Base-by-base conservation (phyloP, 352 stramenopile species). In the Phytophthora pistaciae region DNA sequence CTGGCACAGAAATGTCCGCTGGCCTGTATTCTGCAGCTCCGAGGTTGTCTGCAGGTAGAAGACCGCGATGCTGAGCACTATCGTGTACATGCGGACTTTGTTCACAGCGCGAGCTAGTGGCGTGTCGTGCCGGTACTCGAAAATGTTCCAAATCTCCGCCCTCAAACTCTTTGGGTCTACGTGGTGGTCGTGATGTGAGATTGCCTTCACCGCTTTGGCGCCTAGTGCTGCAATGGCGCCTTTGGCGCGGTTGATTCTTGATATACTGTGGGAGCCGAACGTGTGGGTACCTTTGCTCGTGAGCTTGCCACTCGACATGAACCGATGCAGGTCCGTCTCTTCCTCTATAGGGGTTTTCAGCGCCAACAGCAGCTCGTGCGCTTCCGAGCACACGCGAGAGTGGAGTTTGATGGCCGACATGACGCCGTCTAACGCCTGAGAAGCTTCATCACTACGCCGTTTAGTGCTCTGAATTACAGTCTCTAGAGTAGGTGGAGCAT, bases 21-120 rank as follows among this genome's bases (percentile, higher is more conserved):
- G 27, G 0, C 82, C 82, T 0, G 82, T 88, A 3, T 81, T 70
- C 64, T 88, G 82, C 0, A 90, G 64, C 21, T 90, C 82, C 0
- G 82, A 72, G 0, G 77, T 88, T 1, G 80, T 90, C 54, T 90
- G 82, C 27, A 80, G 68, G 66, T 88, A 90, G 27, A 88, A 90
- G 14, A 88, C 59, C 0, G 31, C 72, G 44, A 88, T 83, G 38
- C 80, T 90, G 8, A 79, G 62, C 7, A 90, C 50, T 1, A 88
- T 72, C 9, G 79, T 33, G 4, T 50, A 44, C 11, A 90, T 59
- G 3, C 80, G 82, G 23, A 79, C 11, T 10, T 66, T 60, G 29
- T 84, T 88, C 33, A 75, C 59, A 5, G 77, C 29, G 2, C 40
- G 65, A 4, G 76, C 53, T 0, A 65, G 16, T 21, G 64, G 70